Conservation (phyloP, 352 stramenopile genomes). For the Pythium dissotocum region DNA sequence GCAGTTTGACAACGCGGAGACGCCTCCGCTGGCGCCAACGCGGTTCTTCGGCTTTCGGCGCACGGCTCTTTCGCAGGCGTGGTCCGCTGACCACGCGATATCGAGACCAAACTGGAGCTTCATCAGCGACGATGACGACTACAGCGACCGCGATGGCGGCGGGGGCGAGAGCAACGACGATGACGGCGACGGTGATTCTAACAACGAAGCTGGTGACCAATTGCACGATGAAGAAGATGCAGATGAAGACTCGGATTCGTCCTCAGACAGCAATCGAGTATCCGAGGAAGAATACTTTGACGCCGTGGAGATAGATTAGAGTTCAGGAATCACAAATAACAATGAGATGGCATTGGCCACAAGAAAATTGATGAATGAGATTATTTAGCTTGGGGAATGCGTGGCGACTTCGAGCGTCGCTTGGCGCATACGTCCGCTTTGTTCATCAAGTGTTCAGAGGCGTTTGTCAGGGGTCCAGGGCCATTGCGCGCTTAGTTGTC, state of each 20-base stretch:
- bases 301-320: conserved; percentile 11
- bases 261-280: neutral
- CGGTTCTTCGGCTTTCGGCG: conserved; percentile 76
- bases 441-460: neutral
- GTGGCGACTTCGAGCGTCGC: neutral
- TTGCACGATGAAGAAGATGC: neutral
- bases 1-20: conserved; percentile 62
- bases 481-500: conserved; percentile 67
- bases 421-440: neutral
- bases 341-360: neutral
- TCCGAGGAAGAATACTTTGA: conserved; percentile 5
- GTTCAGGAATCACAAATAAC: neutral
- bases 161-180: neutral
- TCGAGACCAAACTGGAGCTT: conserved; percentile 12
- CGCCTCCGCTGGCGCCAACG: conserved; percentile 24
- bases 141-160: conserved; percentile 2
- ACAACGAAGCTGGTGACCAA: neutral
- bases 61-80: conserved; percentile 48
- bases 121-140: conserved; percentile 11
- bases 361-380: neutral
- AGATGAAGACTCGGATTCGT: conserved; percentile 11
- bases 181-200: neutral
- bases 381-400: neutral
- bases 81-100: neutral
- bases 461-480: neutral